Conservation (phyloP, 257 asterid species). For the Solanum paucissectum region DNA sequence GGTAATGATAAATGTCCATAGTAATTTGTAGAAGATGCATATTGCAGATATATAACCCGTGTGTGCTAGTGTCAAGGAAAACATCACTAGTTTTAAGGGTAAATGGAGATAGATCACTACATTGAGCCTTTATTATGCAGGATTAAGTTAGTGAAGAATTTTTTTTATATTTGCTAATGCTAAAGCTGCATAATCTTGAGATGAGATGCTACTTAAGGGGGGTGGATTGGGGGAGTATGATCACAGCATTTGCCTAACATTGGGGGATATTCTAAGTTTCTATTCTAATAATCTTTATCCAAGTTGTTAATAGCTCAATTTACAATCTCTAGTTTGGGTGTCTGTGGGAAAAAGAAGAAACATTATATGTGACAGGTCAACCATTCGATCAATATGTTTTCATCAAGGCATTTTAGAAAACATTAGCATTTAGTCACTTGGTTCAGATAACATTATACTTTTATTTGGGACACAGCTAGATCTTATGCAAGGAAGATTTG, state of each 20-base stretch:
- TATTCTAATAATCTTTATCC: background rate
- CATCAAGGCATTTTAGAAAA: background rate
- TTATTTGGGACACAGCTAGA: background rate
- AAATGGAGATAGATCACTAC: background rate
- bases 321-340: background rate
- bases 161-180: background rate
- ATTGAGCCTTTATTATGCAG: background rate
- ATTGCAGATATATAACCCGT: background rate
- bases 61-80: background rate
- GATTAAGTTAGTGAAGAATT: background rate
- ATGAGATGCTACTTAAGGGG: background rate
- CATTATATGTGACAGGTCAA: background rate
- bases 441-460: background rate
- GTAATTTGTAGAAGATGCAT: background rate
- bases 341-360: background rate
- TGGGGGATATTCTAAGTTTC: background rate
- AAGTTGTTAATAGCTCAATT: background rate
- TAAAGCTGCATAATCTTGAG: background rate
- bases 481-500: background rate
- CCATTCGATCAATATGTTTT: background rate
- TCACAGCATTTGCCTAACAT: background rate
- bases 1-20: background rate
- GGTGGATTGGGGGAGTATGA: background rate
- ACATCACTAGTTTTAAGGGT: background rate
- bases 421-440: background rate